phyloP scores from a whole-genome alignment of 306 rosid species.

The Quercus variabilis region DNA sequence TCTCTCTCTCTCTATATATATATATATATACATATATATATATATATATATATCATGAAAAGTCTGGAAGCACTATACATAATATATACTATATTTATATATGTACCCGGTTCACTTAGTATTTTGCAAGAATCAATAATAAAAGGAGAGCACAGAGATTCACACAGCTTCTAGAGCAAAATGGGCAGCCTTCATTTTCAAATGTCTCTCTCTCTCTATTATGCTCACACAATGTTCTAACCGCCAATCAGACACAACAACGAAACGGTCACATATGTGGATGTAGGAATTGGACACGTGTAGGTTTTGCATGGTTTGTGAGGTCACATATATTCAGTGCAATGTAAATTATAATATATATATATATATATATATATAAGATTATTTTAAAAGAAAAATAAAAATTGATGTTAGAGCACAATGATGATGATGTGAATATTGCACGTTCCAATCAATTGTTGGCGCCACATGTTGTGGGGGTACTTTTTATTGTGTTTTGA shows the following conservation, averaged over 20 bases:
- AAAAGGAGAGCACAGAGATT: background rate
- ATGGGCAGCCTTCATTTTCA: background rate
- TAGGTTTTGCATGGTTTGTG: too few relatives aligned
- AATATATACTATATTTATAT: too few relatives aligned
- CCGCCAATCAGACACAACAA: background rate
- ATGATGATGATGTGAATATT: background rate
- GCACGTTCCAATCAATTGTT: background rate
- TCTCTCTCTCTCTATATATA: too few relatives aligned
- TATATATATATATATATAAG: background rate
- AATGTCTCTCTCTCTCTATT: background rate
- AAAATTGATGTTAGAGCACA: background rate
- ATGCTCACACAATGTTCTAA: background rate
- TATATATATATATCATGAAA: too few relatives aligned
- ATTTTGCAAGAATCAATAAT: too few relatives aligned
- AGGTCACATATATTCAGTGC: too few relatives aligned
- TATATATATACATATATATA: too few relatives aligned
- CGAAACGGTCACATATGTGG: too few relatives aligned
- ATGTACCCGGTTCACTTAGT: too few relatives aligned
- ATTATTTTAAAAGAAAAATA: background rate
- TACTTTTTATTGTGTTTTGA: background rate
- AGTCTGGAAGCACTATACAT: too few relatives aligned
- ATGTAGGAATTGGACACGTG: too few relatives aligned
- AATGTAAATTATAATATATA: too few relatives aligned
- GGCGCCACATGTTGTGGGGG: background rate
- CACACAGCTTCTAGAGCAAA: background rate